A percentile compares a stretch with the other conserved stretches of the same genome.
Conservation (phyloP, 345 rosid species). For the Viola odorata region DNA sequence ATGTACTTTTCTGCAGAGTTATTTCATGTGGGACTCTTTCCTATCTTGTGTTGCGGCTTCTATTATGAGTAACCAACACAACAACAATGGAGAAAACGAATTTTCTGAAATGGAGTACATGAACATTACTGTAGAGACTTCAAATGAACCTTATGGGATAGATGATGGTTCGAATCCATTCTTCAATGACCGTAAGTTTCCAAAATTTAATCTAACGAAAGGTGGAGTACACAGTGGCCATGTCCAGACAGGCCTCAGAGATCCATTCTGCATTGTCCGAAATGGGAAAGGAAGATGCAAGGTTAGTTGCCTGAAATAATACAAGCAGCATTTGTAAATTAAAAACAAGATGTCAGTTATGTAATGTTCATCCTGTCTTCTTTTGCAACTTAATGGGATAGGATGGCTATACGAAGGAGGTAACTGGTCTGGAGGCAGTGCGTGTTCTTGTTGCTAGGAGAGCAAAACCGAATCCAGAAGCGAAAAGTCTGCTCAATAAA, state of each 20-base stretch:
- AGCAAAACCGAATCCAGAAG: conserved; percentile 55
- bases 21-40: conserved; percentile 96
- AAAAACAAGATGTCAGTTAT: too few relatives aligned
- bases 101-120: conserved; percentile 83
- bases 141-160: conserved; percentile 66
- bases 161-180: conserved; percentile 78
- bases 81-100: conserved; percentile 47
- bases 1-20: conserved; percentile 42
- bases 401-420: conserved; percentile 86
- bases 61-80: conserved; percentile 43
- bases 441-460: conserved; percentile 68
- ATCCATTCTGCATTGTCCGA: conserved; percentile 52
- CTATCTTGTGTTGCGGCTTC: conserved; percentile 77
- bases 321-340: too few relatives aligned
- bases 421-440: conserved; percentile 49
- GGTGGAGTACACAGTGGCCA: conserved; percentile 87
- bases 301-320: too few relatives aligned
- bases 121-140: conserved; percentile 79
- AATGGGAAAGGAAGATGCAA: conserved; percentile 74
- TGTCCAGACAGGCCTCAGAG: conserved; percentile 63
- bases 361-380: too few relatives aligned
- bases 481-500: conserved; percentile 44
- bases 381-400: conserved; percentile 6
- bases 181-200: conserved; percentile 49
- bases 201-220: conserved; percentile 50